Conservation (phyloP, 805 yeast species). For the Hanseniaspora singularis region DNA sequence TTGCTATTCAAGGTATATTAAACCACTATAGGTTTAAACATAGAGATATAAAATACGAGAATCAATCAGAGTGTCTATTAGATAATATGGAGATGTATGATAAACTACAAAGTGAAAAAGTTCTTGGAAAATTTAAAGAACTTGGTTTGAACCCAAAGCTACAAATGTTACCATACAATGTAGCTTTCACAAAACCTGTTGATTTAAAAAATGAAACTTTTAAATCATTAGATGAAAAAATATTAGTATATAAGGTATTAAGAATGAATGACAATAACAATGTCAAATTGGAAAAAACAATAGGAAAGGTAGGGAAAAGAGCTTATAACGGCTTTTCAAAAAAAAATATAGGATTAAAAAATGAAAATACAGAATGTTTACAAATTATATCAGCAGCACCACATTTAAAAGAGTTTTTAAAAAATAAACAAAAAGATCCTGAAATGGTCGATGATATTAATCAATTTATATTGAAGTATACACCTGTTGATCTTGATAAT, state of each 20-base stretch:
- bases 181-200: slow-evolving; percentile 21
- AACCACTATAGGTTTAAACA: slow-evolving; percentile 70
- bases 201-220: background rate
- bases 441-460: slow-evolving; percentile 5
- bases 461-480: slow-evolving; percentile 5
- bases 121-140: slow-evolving; percentile 23
- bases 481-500: background rate
- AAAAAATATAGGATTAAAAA: background rate
- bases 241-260: slow-evolving; percentile 5
- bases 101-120: slow-evolving; percentile 26
- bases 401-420: background rate
- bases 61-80: slow-evolving; percentile 65
- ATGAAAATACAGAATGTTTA: background rate
- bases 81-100: slow-evolving; percentile 51
- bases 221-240: slow-evolving; percentile 8
- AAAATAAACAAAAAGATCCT: background rate
- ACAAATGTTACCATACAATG: slow-evolving; percentile 24
- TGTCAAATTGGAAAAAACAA: background rate
- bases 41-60: slow-evolving; percentile 45
- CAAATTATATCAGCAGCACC: slow-evolving; percentile 5
- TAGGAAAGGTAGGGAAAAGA: slow-evolving; percentile 4
- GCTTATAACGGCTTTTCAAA: background rate
- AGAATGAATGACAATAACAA: background rate
- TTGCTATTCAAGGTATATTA: slow-evolving; percentile 68
- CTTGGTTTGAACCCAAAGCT: slow-evolving; percentile 22